Evolutionary conservation across 345 rosid genomes (phyloP).

Genomic region (Citrus trifoliata): DNA sequence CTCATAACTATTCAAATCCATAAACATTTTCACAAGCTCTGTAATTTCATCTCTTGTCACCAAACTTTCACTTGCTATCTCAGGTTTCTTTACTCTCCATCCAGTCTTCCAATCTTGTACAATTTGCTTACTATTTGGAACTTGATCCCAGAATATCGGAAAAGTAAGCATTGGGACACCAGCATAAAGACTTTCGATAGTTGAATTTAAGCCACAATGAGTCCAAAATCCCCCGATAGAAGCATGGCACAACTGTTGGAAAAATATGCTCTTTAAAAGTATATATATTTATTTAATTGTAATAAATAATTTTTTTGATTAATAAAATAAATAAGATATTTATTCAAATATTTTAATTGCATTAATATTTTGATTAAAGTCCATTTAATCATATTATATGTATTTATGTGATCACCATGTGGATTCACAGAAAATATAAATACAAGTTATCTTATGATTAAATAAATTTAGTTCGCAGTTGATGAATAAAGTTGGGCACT

Average conservation of each 20-base stretch:
- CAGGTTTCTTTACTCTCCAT: constrained; percentile 15
- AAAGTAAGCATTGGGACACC: constrained; percentile 43
- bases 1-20: constrained; percentile 22
- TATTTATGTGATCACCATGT: too few relatives aligned
- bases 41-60: constrained; percentile 25
- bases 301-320: too few relatives aligned
- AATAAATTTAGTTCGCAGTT: too few relatives aligned
- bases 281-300: too few relatives aligned
- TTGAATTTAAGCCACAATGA: constrained; percentile 40
- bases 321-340: too few relatives aligned
- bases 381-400: too few relatives aligned
- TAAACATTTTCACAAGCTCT: constrained; percentile 7
- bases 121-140: constrained; percentile 26
- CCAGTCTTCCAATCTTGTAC: constrained; percentile 43
- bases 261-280: too few relatives aligned
- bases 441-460: too few relatives aligned
- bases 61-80: constrained; percentile 1
- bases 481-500: too few relatives aligned
- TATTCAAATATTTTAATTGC: too few relatives aligned
- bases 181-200: constrained; percentile 24
- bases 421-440: too few relatives aligned
- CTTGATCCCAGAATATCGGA: constrained; percentile 32
- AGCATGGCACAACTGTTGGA: constrained; percentile 19
- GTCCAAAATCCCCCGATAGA: constrained; percentile 39
- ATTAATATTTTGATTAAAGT: too few relatives aligned